Conservation (phyloP, 139 green algal species). For the Closterium sp. region DNA sequence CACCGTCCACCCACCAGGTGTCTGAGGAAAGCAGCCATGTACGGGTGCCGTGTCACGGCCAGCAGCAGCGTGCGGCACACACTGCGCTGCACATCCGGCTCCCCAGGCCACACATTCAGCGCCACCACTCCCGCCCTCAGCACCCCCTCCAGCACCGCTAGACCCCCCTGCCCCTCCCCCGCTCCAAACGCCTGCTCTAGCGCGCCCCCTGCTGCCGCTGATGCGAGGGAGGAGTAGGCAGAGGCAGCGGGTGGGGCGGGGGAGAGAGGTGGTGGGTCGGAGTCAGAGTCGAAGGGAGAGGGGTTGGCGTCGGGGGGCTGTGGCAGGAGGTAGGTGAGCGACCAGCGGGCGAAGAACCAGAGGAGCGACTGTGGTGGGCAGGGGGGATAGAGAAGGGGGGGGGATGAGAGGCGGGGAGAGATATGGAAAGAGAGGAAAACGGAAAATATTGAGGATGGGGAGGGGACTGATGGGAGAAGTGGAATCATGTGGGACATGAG, state of each 20-base stretch:
- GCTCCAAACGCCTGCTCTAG: neutral
- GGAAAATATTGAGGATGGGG: no score
- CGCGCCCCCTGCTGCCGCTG: neutral
- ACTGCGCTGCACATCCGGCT: constrained; percentile 31
- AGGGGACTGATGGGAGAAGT: neutral
- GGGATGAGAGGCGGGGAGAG: neutral
- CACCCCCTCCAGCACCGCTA: constrained; percentile 25
- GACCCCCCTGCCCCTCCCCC: constrained; percentile 8
- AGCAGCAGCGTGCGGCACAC: neutral
- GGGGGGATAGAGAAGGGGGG: no score
- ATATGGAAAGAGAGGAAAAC: neutral
- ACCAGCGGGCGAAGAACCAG: constrained; percentile 69
- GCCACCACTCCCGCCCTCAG: neutral
- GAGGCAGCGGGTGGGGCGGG: no score
- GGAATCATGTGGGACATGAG: neutral
- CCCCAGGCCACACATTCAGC: constrained; percentile 39
- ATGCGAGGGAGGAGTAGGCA: neutral
- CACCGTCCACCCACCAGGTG: neutral
- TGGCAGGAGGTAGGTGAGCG: constrained; percentile 82
- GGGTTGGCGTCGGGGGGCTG: neutral
- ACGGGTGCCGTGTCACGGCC: neutral
- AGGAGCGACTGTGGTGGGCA: constrained; percentile 7
- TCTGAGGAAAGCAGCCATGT: neutral
- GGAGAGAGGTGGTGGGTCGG: neutral
- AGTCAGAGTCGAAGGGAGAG: neutral